Base-by-base conservation (phyloP, 345 rosid genomes). In the Hypericum androsaemum region DNA sequence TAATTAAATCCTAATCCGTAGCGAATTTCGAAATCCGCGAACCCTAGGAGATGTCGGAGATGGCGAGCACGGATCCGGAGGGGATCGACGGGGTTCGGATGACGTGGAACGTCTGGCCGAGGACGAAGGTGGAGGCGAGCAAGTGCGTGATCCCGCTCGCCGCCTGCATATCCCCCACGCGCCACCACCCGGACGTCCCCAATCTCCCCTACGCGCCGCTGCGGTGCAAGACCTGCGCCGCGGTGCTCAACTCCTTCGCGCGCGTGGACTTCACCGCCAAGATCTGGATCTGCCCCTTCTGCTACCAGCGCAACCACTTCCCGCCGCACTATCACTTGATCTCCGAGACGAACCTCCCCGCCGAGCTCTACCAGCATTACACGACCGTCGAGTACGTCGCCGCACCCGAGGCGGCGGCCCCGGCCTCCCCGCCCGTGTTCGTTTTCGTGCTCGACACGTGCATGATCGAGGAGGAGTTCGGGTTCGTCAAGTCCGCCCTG, bases 231-330 rank as follows among this genome's bases (percentile, higher is more conserved):
- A 80, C 87, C 37, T 94, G 97, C 66, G n/a, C 80, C 7, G 75
- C 90, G 36, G 61, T 54, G 3, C 82, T 94, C 64, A 94, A 86
- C 58, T 73, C 85, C 57, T 94, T 68, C 58, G 51, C 87, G 5
- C 85, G 81, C 40, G 99, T 88, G 7, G 99, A 94, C 68, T 85
- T 80, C 76, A 39, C 71, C 0, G 94, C 82, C 57, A 88, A 82
- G 90, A 83, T 83, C 84, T 94, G 99, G 99, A 88, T 79, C 80
- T 94, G 99, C 50, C 99, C 95, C 22, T 83, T 94, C 68, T 94
- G 99, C 57, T 86, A 32, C 62, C 94, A 83, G 56, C 79, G 95
- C 53, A 94, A 75, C 57, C 73, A 64, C 49, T 94, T 94, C 59
- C 97, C 99, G 0, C 74, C 84, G 9, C 84, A 88, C 59, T 94